These are phyloP conservation scores for Trypanosoma congolense DNA, from an alignment of 208 protist genomes.

Conservation along the genomic window DNA sequence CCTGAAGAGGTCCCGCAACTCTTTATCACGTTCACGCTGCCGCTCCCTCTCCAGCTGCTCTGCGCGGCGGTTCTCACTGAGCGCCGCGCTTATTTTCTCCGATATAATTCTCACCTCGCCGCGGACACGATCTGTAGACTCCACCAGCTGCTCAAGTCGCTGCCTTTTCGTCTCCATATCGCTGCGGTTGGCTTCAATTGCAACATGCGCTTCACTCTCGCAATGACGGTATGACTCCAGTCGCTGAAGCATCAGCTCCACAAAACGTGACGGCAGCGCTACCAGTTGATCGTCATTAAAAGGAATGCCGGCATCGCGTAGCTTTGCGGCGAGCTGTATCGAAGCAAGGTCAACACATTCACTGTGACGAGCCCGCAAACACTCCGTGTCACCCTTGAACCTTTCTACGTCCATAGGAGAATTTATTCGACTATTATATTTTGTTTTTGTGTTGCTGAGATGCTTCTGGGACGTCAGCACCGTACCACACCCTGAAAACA, in stretches of 20 bases:
- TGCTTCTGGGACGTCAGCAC: no score
- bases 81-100: slow-evolving; percentile 45
- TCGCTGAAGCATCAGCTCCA: slow-evolving; percentile 32
- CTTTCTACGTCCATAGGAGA: slow-evolving; percentile 23
- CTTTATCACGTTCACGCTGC: slow-evolving; percentile 39
- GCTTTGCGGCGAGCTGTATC: slow-evolving; percentile 15
- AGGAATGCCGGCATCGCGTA: slow-evolving; percentile 10
- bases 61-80: slow-evolving; percentile 34
- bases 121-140: slow-evolving; percentile 35
- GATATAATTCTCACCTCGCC: slow-evolving; percentile 39
- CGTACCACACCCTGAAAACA: no score
- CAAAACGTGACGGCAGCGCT: slow-evolving; percentile 6
- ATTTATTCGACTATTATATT: no score
- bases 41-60: slow-evolving; percentile 35
- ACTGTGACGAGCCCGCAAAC: slow-evolving; percentile 54
- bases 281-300: slow-evolving; percentile 11
- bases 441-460: no score
- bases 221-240: slow-evolving; percentile 16
- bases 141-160: slow-evolving; percentile 27
- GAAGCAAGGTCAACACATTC: slow-evolving; percentile 58
- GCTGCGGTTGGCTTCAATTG: neutral
- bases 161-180: neutral
- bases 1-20: slow-evolving; percentile 46
- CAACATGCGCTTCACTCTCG: slow-evolving; percentile 24
- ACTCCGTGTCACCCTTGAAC: slow-evolving; percentile 38